These are phyloP conservation scores for Apiospora saccharicola DNA, from an alignment of 2,329 filamentous ascomycete species.

Conservation along the genomic window DNA sequence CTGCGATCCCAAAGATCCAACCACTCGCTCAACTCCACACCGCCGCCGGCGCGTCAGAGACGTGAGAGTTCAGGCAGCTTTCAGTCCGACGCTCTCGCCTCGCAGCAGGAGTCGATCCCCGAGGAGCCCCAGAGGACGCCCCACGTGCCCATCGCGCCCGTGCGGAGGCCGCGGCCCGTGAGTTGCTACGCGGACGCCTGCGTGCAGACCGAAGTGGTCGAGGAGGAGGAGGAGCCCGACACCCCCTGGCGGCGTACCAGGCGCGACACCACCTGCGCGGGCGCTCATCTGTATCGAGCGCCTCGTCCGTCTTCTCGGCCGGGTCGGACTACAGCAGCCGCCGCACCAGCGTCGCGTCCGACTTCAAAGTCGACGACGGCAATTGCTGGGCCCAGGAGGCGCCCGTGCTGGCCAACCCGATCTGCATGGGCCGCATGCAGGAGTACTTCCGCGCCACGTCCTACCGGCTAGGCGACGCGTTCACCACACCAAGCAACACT, in stretches of 20 bases:
- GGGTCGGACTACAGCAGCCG: conserved; percentile 32
- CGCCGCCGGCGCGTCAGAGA: background rate
- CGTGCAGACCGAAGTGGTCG: conserved; percentile 38
- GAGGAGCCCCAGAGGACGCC: conserved; percentile 1
- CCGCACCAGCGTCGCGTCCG: conserved; percentile 35
- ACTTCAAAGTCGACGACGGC: conserved; percentile 15
- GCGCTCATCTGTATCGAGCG: conserved; percentile 30
- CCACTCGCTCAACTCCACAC: conserved; percentile 19
- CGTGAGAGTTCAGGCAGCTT: conserved; percentile 18
- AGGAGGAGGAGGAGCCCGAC: conserved; percentile 18
- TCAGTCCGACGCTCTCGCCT: background rate
- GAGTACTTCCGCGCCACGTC: conserved; percentile 40
- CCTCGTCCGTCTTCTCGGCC: conserved; percentile 31
- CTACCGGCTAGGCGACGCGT: conserved; percentile 38
- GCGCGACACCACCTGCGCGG: conserved; percentile 21
- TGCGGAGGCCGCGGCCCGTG: conserved; percentile 24
- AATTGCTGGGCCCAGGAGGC: background rate
- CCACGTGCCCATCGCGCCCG: background rate
- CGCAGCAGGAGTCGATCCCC: background rate
- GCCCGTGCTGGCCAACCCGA: conserved; percentile 33
- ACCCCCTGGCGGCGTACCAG: background rate
- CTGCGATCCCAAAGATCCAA: background rate
- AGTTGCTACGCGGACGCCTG: conserved; percentile 37
- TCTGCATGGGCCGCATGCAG: conserved; percentile 43
- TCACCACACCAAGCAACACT: conserved; percentile 29